A percentile compares a stretch with the other conserved stretches of the same genome.
These are phyloP conservation scores for Salix brachista DNA, from an alignment of 345 rosid species.

Conservation along the genomic window DNA sequence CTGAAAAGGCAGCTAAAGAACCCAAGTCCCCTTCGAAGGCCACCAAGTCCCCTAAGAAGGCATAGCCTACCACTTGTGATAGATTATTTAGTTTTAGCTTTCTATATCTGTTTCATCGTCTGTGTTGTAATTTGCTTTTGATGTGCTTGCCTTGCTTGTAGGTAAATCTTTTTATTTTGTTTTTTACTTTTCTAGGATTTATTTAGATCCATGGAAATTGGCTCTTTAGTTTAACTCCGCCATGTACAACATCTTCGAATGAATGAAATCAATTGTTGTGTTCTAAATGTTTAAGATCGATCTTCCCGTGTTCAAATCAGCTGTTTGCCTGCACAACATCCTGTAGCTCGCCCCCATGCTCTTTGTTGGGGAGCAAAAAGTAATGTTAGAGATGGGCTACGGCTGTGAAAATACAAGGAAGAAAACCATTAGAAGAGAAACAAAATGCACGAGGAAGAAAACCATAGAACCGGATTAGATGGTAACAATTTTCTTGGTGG, in stretches of 20 bases:
- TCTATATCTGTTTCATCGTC: too few relatives aligned
- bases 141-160: background rate
- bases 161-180: background rate
- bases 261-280: constrained; percentile 1
- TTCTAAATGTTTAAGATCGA: background rate
- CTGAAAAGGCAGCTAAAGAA: constrained; percentile 31
- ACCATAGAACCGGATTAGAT: too few relatives aligned
- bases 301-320: too few relatives aligned
- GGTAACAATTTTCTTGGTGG: too few relatives aligned
- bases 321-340: too few relatives aligned
- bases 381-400: too few relatives aligned
- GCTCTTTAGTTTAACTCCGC: background rate
- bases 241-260: background rate
- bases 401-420: too few relatives aligned
- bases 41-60: constrained; percentile 39
- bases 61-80: constrained; percentile 3
- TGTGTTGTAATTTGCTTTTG: background rate
- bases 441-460: too few relatives aligned
- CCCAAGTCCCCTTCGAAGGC: constrained; percentile 38
- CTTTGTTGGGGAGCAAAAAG: too few relatives aligned
- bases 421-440: too few relatives aligned
- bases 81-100: background rate
- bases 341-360: too few relatives aligned
- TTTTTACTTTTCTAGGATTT: background rate
- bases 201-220: background rate